Evolutionary conservation across 306 rosid genomes (phyloP).

Genomic region (Psophocarpus tetragonolobus): DNA sequence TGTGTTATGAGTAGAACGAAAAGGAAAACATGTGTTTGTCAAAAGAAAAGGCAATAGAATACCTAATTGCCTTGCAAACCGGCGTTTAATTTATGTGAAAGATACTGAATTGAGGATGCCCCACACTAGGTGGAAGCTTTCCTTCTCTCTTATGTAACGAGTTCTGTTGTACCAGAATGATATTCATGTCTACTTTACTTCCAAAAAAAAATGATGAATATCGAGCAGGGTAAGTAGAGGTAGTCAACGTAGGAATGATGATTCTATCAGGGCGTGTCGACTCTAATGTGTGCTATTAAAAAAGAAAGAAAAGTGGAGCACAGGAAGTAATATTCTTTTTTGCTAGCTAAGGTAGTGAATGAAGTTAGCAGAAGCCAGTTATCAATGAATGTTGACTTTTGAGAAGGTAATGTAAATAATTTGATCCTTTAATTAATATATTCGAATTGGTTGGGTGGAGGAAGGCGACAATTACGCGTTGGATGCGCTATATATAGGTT

Average conservation of each 20-base stretch:
- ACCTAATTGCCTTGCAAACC: too few species aligned
- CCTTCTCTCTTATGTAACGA: too few species aligned
- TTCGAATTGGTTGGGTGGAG: background rate
- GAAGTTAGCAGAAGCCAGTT: background rate
- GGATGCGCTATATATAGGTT: constrained; percentile 27
- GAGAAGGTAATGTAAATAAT: background rate
- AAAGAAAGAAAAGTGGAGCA: background rate
- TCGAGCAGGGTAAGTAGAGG: too few species aligned
- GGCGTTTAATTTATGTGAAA: too few species aligned
- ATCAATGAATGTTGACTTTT: constrained; percentile 17
- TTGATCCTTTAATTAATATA: background rate
- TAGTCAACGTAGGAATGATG: constrained; percentile 2
- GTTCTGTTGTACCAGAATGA: too few species aligned
- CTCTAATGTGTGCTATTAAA: background rate
- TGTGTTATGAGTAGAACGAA: too few species aligned
- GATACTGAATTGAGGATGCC: too few species aligned
- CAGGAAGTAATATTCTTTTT: constrained; percentile 2
- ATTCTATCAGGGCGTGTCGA: constrained; percentile 8
- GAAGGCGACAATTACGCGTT: constrained; percentile 43
- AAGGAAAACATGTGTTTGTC: too few species aligned
- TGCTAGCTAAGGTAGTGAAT: background rate
- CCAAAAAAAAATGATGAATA: too few species aligned
- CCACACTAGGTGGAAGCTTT: too few species aligned
- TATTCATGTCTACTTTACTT: too few species aligned
- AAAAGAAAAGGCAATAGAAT: too few species aligned